Base-by-base conservation (phyloP, 768 basidiomycete genomes). In the Phlebiopsis gigantea region DNA sequence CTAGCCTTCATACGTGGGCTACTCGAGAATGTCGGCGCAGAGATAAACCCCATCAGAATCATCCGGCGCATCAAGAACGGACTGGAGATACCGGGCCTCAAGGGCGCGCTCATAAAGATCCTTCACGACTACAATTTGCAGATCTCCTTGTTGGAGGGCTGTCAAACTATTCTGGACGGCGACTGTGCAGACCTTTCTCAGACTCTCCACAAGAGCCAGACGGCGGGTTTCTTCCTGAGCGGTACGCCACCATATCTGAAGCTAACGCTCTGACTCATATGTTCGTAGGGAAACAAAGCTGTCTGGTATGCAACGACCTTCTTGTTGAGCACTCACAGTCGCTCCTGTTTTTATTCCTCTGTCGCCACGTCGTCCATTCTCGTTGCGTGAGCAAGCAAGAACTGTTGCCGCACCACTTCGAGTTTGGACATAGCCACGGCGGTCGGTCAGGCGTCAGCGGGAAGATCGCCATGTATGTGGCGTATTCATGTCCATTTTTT, bases 1-100 rank as follows among this genome's bases (percentile, higher is more conserved):
- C 8, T 65, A 92, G 92, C 86, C 0, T 98, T 99, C 75, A 98
- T 99, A 43, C 87, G 94, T 2, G 95, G 91, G 7, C 74, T 99
- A 2, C 77, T 99, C 4, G 95, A 98, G 74, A 97, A 97, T 60
- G 92, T 98, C 46, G 95, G 96, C 22, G 86, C 93, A 1, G 94
- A 98, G 64, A 97, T 98, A 64, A 89, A 95, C 65, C 96, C 97
- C 3, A 88, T 98, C 55, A 84, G 93, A 1, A 78, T 99, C 53
- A 96, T 99, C 48, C 84, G 93, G 2, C 84, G 96, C 9, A 98
- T 99, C 71, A 88, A 90, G 73, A 93, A 98, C 62, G 95, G 97
- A 1, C 77, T 98, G 2, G 94, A 98, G 71, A 98, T 99, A 46
- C 93, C 93, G 0, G 96, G 96, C 0, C 77, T 99, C 57, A 95